Evolutionary conservation across 2,329 filamentous ascomycete genomes (phyloP).

Genomic region (Trichoderma endophyticum): DNA sequence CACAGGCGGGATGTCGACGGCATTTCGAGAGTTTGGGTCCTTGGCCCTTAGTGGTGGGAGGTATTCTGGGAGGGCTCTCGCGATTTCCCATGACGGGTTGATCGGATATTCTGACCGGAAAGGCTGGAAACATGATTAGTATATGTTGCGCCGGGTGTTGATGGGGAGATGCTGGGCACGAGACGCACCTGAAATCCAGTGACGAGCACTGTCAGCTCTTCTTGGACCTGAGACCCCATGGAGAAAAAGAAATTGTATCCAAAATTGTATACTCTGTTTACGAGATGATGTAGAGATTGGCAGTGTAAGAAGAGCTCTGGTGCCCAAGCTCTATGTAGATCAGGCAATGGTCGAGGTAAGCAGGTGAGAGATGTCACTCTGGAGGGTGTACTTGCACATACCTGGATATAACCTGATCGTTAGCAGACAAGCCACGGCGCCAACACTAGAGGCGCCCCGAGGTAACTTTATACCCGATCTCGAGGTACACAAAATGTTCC

Average conservation of each 20-base stretch:
- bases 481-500: neutral
- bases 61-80: constrained; percentile 61
- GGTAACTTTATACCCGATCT: neutral
- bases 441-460: neutral
- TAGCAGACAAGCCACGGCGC: neutral
- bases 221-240: constrained; percentile 39
- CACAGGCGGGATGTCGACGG: constrained; percentile 43
- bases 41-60: constrained; percentile 53
- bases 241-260: neutral
- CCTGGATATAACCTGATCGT: neutral
- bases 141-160: neutral
- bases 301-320: neutral
- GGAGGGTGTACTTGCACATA: neutral
- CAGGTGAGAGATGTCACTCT: neutral
- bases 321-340: neutral
- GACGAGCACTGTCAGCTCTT: constrained; percentile 57
- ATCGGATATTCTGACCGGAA: constrained; percentile 68
- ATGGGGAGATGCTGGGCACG: neutral
- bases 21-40: constrained; percentile 32
- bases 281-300: neutral
- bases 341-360: neutral
- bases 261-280: neutral
- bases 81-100: constrained; percentile 82
- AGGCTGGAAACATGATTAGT: constrained; percentile 49
- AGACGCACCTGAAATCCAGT: constrained; percentile 56